A percentile compares a stretch with the other conserved stretches of the same genome.
Conservation (phyloP, 495 filamentous ascomycete genomes). For the Xylaria curta region DNA sequence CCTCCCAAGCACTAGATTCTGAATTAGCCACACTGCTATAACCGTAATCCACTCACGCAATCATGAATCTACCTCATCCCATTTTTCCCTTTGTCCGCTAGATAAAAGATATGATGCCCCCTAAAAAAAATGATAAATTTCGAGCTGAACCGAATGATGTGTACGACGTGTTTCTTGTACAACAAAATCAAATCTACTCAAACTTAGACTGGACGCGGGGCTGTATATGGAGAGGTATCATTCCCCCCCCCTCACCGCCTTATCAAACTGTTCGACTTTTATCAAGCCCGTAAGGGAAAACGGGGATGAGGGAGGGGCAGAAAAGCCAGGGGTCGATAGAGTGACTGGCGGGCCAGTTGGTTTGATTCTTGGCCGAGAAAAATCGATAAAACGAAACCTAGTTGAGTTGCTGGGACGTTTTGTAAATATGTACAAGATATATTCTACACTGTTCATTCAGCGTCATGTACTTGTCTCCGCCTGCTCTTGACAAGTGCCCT, state of each 20-base stretch:
- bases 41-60: constrained; percentile 1
- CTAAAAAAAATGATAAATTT: constrained; percentile 24
- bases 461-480: not conserved
- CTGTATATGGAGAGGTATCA: not conserved
- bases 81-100: constrained; percentile 50
- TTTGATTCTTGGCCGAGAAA: not conserved
- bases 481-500: not conserved
- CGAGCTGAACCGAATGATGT: constrained; percentile 35
- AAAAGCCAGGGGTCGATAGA: not conserved
- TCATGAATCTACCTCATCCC: constrained; percentile 22
- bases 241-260: not conserved
- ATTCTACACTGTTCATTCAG: constrained; percentile 25
- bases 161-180: constrained; percentile 30
- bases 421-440: constrained; percentile 46
- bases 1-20: constrained; percentile 47
- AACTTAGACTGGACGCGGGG: constrained; percentile 26
- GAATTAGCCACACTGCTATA: constrained; percentile 6
- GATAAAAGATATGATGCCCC: constrained; percentile 30
- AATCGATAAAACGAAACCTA: constrained; percentile 1
- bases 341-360: not conserved
- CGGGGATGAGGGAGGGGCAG: constrained; percentile 9
- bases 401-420: constrained; percentile 23
- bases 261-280: constrained; percentile 5
- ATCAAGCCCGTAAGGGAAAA: not conserved
- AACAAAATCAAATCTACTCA: constrained; percentile 29